phyloP scores from a whole-genome alignment of 495 filamentous ascomycete species.

The Podospora conica region DNA sequence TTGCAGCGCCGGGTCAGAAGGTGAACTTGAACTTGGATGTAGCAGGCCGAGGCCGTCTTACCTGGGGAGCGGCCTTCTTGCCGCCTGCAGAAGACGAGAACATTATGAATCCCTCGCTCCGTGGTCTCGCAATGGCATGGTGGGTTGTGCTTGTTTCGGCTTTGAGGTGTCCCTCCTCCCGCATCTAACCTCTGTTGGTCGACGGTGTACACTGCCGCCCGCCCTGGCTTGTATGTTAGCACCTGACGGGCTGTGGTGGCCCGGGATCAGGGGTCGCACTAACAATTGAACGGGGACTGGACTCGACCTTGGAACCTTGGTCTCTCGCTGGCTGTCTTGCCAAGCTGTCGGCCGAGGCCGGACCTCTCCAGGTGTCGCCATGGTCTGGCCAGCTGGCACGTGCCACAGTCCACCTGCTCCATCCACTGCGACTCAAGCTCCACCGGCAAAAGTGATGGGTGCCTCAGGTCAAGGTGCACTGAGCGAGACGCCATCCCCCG shows the following conservation, averaged over 20 bases:
- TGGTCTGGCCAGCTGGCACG: neutral
- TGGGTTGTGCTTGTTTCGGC: neutral
- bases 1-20: conserved; percentile 26
- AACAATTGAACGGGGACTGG: too few relatives aligned
- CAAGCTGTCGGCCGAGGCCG: too few relatives aligned
- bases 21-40: too few relatives aligned
- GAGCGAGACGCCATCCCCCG: neutral
- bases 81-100: conserved; percentile 51
- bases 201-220: too few relatives aligned
- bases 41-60: conserved; percentile 34
- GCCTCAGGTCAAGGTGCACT: too few relatives aligned
- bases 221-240: too few relatives aligned
- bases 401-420: neutral
- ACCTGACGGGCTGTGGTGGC: too few relatives aligned
- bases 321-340: neutral
- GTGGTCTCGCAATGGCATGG: conserved; percentile 23
- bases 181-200: neutral
- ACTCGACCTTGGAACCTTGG: too few relatives aligned
- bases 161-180: neutral
- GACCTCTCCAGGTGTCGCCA: neutral
- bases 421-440: too few relatives aligned
- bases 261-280: too few relatives aligned
- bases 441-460: too few relatives aligned
- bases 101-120: conserved; percentile 33
- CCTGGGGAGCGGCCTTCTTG: conserved; percentile 71